These are phyloP conservation scores for Pyracantha coccinea DNA, from an alignment of 331 rosid species.

Conservation along the genomic window DNA sequence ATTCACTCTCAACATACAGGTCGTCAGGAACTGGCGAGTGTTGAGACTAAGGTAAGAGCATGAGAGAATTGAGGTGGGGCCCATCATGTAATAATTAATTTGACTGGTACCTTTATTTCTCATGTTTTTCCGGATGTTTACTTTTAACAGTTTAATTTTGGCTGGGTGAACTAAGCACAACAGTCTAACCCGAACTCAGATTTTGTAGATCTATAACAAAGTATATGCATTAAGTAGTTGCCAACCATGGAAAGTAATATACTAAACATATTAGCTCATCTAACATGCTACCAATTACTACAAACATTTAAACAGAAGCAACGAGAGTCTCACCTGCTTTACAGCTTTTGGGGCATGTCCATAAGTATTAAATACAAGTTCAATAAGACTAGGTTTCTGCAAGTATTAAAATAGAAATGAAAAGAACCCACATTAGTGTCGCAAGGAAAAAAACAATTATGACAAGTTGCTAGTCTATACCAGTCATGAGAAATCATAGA, in stretches of 20 bases:
- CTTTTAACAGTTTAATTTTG: too few relatives aligned
- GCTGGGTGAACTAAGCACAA: too few relatives aligned
- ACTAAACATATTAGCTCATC: not conserved
- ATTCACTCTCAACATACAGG: too few relatives aligned
- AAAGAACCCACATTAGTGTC: constrained; percentile 4
- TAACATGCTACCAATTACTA: not conserved
- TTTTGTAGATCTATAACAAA: not conserved
- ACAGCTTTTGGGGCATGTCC: constrained; percentile 60
- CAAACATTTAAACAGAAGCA: not conserved
- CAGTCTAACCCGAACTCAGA: not conserved
- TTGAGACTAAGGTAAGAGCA: too few relatives aligned
- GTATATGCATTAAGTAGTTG: not conserved
- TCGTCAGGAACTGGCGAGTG: too few relatives aligned
- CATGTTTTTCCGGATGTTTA: too few relatives aligned
- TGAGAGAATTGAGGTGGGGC: too few relatives aligned
- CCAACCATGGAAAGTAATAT: not conserved
- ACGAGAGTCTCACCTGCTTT: constrained; percentile 57
- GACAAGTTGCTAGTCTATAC: not conserved
- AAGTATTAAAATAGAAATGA: constrained; percentile 7
- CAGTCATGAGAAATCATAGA: constrained; percentile 5
- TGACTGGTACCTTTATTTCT: too few relatives aligned
- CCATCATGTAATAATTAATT: too few relatives aligned
- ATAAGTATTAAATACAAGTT: constrained; percentile 64
- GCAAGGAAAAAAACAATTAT: constrained; percentile 11
- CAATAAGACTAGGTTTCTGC: constrained; percentile 94